Base-by-base conservation (phyloP, 169 alveolate species). In the Miamiensis avidus region DNA sequence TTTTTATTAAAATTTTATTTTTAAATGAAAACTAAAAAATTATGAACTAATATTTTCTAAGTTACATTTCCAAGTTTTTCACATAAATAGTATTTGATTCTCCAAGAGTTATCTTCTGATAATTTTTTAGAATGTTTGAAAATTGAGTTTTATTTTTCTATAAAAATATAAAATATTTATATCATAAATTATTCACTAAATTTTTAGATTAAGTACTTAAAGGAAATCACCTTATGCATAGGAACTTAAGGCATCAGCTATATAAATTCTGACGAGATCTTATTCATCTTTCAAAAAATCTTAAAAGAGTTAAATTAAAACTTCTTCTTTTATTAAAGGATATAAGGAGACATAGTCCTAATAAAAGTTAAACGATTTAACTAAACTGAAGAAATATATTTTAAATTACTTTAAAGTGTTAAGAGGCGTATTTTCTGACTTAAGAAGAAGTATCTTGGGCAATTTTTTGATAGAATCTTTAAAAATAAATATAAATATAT, bases 101-200 rank as follows among this genome's bases (percentile, higher is more conserved):
- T 92, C 94, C 97, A 94, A 33, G 94, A 84, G 79, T 88, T 85
- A 82, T 94, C 97, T 72, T 92, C 96, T 28, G 94, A 88, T 69
- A 91, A 89, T 81, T 84, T 87, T 84, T 93, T 90, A 29, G 92
- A 78, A 32, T 82, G 82, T 65, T 91, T 89, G 28, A 91, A 65
- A 31, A 75, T 65, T 28, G 69, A 16, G 30, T 76, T 49, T 77
- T 73, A 49, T 65, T 81, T 78, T 74, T 75, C 81, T 75, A 79
- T 33, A 29, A 31, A 72, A 33, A 65, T 34, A 25, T 73, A 25
- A 0, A 64, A 65, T 81, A 31, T 26, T 15, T 30, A 28, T 64
- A 34, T 25, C 20, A 28, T n/a, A 34, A 26, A 65, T 49, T 49
- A 79, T 33, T 64, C 26, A 1, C 32, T 29, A 28, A 34, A 26